These are phyloP conservation scores for Pseudocercospora fuligena DNA, from an alignment of 2,329 filamentous ascomycete genomes.

Conservation along the genomic window DNA sequence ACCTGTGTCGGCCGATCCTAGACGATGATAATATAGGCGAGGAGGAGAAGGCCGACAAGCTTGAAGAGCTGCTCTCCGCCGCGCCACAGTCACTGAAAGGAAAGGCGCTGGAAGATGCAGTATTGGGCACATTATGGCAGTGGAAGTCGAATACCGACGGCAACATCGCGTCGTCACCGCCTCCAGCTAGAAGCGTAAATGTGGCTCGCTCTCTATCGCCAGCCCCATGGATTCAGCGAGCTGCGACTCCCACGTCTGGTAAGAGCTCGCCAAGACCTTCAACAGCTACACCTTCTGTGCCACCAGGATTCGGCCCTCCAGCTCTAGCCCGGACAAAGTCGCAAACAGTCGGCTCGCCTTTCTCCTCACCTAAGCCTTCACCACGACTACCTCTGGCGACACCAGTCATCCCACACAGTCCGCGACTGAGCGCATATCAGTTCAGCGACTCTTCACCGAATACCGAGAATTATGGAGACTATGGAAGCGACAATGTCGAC, in stretches of 20 bases:
- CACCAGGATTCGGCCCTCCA: constrained; percentile 78
- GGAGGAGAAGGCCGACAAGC: constrained; percentile 92
- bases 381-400: constrained; percentile 88
- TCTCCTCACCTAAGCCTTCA: constrained; percentile 90
- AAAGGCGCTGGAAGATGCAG: constrained; percentile 80
- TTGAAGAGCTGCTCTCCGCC: constrained; percentile 82
- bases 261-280: constrained; percentile 78
- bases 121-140: constrained; percentile 89
- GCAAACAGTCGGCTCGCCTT: constrained; percentile 73
- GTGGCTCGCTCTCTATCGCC: constrained; percentile 89
- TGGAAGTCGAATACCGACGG: constrained; percentile 67
- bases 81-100: constrained; percentile 74
- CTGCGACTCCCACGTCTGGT: constrained; percentile 77
- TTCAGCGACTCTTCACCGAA: constrained; percentile 84
- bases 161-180: constrained; percentile 71
- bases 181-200: constrained; percentile 78
- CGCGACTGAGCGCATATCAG: constrained; percentile 91
- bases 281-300: constrained; percentile 79
- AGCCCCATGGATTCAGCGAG: constrained; percentile 81
- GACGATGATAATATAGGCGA: constrained; percentile 70
- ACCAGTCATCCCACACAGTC: constrained; percentile 90
- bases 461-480: constrained; percentile 86
- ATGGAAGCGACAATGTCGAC: constrained; percentile 92
- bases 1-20: constrained; percentile 86
- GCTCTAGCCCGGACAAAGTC: constrained; percentile 78